Base-by-base conservation (phyloP, 75 land plant species). In the Selaginella moellendorffii region DNA sequence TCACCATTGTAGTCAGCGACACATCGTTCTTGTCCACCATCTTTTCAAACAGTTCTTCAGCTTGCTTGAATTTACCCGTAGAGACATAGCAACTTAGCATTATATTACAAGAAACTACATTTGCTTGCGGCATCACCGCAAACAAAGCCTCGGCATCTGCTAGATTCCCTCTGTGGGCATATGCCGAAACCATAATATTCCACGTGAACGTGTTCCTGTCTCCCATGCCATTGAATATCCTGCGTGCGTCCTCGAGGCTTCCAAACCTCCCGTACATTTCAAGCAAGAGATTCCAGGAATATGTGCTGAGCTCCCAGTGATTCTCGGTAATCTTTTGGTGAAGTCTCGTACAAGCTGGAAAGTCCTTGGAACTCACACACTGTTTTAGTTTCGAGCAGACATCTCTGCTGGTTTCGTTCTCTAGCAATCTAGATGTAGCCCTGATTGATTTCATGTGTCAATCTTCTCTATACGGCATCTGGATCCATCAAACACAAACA, bases 181-280 rank as follows among this genome's bases (percentile, higher is more conserved):
- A 36, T 36, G 46, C 46, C 14, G 46, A n/a, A 56, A 56, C n/a
- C 59, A 56, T 56, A 8, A 56, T 19, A 25, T 56, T 56, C 59
- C 59, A 46, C 24, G 59, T 8, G 59, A 56, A 56, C 2, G 19
- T 24, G 24, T 56, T 56, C 23, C 17, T 5, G n/a, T 56, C 17
- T 21, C 18, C 10, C 18, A 56, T 56, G 19, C 59, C 9, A 2
- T 56, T n/a, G 24, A 56, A 56, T 8, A 56, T n/a, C 8, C 8
- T 8, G 24, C 24, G 24, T 19, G 59, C 59, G 9, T 56, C 24
- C n/a, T n/a, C 17, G 17, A 56, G n/a, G 24, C 23, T 24, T 8
- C 59, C 59, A 21, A 5, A 56, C n/a, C n/a, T 56, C 23, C 59
- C 59, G n/a, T 56, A 56, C 59, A 56, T 56, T 8, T 56, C 46